Evolutionary conservation across 306 rosid genomes (phyloP).

Genomic region (Prosopis cineraria): DNA sequence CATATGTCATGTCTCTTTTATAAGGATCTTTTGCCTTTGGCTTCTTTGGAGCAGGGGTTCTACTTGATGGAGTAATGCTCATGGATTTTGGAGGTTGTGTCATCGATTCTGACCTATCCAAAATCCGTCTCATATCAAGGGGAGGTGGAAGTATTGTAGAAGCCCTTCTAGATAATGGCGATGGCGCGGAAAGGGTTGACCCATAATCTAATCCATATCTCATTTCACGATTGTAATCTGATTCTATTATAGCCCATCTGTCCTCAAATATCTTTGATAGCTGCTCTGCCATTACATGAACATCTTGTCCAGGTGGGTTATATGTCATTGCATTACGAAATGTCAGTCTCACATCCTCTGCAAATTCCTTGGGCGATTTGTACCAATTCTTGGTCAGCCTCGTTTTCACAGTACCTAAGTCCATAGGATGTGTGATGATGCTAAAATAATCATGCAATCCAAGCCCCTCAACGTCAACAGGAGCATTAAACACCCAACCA

Average conservation of each 20-base stretch:
- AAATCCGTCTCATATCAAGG: conserved; percentile 78
- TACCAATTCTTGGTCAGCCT: conserved; percentile 92
- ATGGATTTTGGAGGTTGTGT: conserved; percentile 47
- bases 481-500: conserved; percentile 89
- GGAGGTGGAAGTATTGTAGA: conserved; percentile 60
- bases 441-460: conserved; percentile 88
- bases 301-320: conserved; percentile 94
- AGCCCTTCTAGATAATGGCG: conserved; percentile 69
- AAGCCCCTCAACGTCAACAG: conserved; percentile 76
- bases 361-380: conserved; percentile 92
- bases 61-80: conserved; percentile 63
- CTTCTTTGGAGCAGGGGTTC: conserved; percentile 93
- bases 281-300: conserved; percentile 92
- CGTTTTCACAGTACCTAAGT: conserved; percentile 78
- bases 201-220: conserved; percentile 68
- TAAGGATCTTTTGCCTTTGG: conserved; percentile 94
- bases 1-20: conserved; percentile 93
- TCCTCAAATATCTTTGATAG: conserved; percentile 75
- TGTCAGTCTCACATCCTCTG: conserved; percentile 97
- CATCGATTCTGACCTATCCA: conserved; percentile 78
- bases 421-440: conserved; percentile 89
- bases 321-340: conserved; percentile 90
- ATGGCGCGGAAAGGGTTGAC: conserved; percentile 52
- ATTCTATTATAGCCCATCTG: conserved; percentile 91
- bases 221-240: conserved; percentile 78